Evolutionary conservation across 2,329 filamentous ascomycete species (phyloP).

Genomic region (Arthrobotrys musiformis): DNA sequence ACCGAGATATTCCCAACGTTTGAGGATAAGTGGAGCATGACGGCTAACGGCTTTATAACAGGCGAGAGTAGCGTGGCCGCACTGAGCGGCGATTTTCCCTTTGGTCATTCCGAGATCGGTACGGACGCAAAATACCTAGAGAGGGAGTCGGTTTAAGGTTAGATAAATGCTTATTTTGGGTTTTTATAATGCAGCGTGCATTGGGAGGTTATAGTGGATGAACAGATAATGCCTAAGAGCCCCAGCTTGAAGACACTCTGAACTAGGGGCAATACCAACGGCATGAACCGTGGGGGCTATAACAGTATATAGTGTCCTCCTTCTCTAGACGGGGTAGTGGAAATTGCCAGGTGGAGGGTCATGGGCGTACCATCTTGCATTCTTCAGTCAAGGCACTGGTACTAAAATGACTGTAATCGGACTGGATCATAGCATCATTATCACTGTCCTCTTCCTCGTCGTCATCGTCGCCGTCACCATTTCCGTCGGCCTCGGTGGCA

Average conservation of each 20-base stretch:
- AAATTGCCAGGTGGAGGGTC: background rate
- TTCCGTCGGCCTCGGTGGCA: slow-evolving; percentile 42
- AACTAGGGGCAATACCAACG: background rate
- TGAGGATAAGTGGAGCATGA: slow-evolving; percentile 72
- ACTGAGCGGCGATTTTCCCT: slow-evolving; percentile 97
- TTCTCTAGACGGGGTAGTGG: background rate
- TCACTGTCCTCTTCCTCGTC: slow-evolving; percentile 58
- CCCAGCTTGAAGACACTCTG: background rate
- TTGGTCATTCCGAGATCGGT: slow-evolving; percentile 98
- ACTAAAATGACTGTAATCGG: slow-evolving; percentile 49
- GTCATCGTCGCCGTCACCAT: slow-evolving; percentile 48
- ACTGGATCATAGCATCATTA: slow-evolving; percentile 55
- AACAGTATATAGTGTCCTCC: background rate
- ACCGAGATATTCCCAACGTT: slow-evolving; percentile 84
- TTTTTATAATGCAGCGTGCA: background rate
- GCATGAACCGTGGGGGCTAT: background rate
- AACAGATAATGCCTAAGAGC: background rate
- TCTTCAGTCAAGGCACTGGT: slow-evolving; percentile 55
- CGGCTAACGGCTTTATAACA: slow-evolving; percentile 87
- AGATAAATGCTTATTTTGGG: background rate
- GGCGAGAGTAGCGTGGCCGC: slow-evolving; percentile 92
- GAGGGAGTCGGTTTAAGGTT: background rate
- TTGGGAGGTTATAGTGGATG: background rate
- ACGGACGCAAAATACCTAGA: slow-evolving; percentile 76
- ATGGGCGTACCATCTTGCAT: slow-evolving; percentile 58